phyloP scores from a whole-genome alignment of 1,284 basidiomycete species.

The Cryptococcus sp. region DNA sequence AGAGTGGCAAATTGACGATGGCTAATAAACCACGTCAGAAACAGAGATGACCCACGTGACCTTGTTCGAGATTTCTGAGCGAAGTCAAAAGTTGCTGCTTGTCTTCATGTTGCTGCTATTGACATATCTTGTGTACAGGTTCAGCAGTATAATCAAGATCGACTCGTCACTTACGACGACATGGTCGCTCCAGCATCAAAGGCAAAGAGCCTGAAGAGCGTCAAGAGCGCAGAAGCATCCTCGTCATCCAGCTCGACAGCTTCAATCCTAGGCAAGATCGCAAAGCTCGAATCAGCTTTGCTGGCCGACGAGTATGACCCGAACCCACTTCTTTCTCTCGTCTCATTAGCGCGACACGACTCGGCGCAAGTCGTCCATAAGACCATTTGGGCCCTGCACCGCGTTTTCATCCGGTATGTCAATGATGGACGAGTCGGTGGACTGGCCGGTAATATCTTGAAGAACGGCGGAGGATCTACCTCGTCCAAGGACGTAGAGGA shows the following conservation, averaged over 20 bases:
- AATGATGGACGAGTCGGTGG: constrained; percentile 61
- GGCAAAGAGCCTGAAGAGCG: not conserved
- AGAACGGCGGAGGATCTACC: constrained; percentile 8
- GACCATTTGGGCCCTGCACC: constrained; percentile 77
- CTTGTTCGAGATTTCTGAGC: not conserved
- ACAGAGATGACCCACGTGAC: not conserved
- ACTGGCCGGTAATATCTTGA: constrained; percentile 22
- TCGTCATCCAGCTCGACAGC: constrained; percentile 3
- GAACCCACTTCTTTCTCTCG: constrained; percentile 76
- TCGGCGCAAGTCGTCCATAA: constrained; percentile 66
- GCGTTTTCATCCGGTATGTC: constrained; percentile 72
- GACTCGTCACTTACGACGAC: not conserved
- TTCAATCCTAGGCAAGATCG: constrained; percentile 22
- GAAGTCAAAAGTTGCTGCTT: not conserved
- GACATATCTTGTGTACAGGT: too few relatives aligned
- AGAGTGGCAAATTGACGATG: too few relatives aligned
- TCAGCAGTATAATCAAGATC: not conserved
- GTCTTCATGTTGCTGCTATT: too few relatives aligned
- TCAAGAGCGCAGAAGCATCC: not conserved
- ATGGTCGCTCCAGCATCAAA: constrained; percentile 1
- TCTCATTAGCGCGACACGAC: constrained; percentile 58
- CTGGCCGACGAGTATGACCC: constrained; percentile 60
- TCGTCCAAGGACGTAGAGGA: not conserved
- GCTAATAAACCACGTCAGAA: not conserved
- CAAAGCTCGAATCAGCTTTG: constrained; percentile 39